Evolutionary conservation across 176 grass and related monocot genomes (phyloP), one percentile per base, ranked within the genome.

Genomic region (Tillandsia fasciculata): DNA sequence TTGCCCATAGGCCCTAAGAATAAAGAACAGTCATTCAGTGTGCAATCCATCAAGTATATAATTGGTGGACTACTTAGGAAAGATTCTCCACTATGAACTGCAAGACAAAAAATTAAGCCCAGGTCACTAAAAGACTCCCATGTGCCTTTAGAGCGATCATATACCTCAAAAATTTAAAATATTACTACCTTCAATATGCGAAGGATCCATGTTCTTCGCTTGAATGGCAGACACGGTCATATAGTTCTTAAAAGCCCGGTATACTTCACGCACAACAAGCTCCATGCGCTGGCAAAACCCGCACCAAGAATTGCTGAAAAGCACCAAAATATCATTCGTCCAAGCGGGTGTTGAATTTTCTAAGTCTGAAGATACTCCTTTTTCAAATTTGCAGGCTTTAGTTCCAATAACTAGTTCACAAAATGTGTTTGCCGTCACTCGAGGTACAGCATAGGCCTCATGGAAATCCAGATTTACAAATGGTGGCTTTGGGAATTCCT

Each of bases 241-340:
- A 67, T 81, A 92, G 65, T 72, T 91, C 68, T 81, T 88, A 67
- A 96, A 87, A 67, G 86, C 80, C 78, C 71, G 78, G 70, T 89
- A 75, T 33, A 96, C 75, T 81, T 96, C 93, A 80, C 93, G 81
- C 52, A 96, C 71, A 73, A 96, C 75, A 53, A 92, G 64, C 26
- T 92, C 89, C 81, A 85, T 83, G 73, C 83, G 80, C 73, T 91
- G 88, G 65, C 93, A 96, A 84, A 96, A 92, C 63, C 93, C 93
- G 73, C 93, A 96, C 93, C 93, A 96, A 49, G 93, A 83, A 83
- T 81, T 89, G 80, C 81, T 96, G 80, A 96, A 90, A 70, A 96
- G 77, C 71, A 96, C 93, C 81, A 96, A 67, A 70, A 90, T 83
- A 85, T 96, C 93, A 42, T 74, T 85, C 64, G 83, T 89, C 92